These are phyloP conservation scores for Psidium friedrichsthalianum DNA, from an alignment of 345 rosid genomes.

Conservation along the genomic window DNA sequence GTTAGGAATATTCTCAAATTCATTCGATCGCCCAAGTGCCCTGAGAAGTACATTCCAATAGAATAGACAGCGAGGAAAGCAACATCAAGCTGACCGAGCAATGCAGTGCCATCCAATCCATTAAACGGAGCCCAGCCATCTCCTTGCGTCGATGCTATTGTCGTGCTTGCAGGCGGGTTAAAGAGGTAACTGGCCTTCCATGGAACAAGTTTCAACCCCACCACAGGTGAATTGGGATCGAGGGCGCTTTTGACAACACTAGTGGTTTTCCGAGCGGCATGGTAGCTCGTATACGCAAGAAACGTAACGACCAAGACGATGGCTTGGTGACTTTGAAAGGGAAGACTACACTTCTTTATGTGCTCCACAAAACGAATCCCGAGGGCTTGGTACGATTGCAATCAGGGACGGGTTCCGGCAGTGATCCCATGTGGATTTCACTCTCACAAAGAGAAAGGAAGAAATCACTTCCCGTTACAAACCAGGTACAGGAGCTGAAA, in stretches of 20 bases:
- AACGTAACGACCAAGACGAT: conserved; percentile 82
- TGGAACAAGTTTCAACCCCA: conserved; percentile 20
- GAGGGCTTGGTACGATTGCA: conserved; percentile 30
- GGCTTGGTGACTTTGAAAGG: conserved; percentile 58
- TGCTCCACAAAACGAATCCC: conserved; percentile 55
- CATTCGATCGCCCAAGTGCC: conserved; percentile 86
- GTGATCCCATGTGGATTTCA: conserved; percentile 37
- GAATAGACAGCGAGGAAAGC: conserved; percentile 82
- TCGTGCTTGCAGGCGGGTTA: conserved; percentile 11
- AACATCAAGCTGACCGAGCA: conserved; percentile 82
- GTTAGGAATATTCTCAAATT: conserved; percentile 73
- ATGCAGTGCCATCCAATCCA: conserved; percentile 49
- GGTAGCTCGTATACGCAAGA: conserved; percentile 70
- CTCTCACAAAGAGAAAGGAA: neutral
- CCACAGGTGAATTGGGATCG: conserved; percentile 49
- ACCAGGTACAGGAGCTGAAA: neutral
- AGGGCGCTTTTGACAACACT: conserved; percentile 90
- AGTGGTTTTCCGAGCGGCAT: conserved; percentile 77
- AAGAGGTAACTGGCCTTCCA: conserved; percentile 15
- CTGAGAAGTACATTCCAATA: conserved; percentile 78
- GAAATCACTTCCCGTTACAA: neutral
- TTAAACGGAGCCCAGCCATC: conserved; percentile 93
- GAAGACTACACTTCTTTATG: conserved; percentile 32
- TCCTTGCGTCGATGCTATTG: conserved; percentile 18
- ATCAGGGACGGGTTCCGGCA: conserved; percentile 12